Evolutionary conservation across 75 land plant genomes (phyloP).

Genomic region (Larix kaempferi): DNA sequence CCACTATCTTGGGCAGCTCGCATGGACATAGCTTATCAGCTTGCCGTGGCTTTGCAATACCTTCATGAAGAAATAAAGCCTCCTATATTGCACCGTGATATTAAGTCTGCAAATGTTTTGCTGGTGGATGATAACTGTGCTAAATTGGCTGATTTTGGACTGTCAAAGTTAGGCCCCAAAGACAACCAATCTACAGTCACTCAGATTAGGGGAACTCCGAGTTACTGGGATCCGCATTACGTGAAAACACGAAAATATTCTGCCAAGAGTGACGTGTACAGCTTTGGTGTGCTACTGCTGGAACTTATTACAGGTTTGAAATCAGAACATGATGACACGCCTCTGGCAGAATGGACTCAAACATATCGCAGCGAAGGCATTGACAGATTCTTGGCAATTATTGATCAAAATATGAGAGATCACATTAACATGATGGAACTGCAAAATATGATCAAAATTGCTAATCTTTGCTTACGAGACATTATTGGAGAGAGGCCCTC

Average conservation of each 20-base stretch:
- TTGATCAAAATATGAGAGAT: conserved; percentile 20
- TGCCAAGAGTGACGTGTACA: conserved; percentile 33
- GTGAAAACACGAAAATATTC: conserved; percentile 17
- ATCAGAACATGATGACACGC: conserved; percentile 15
- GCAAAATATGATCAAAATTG: conserved; percentile 12
- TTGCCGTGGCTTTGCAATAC: conserved; percentile 29
- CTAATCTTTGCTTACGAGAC: conserved; percentile 8
- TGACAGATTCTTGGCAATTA: conserved; percentile 2
- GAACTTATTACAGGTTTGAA: conserved; percentile 30
- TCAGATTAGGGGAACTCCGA: conserved; percentile 14
- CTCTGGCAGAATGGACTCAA: conserved; percentile 25
- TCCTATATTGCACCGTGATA: conserved; percentile 27
- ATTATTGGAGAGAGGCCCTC: conserved; percentile 14
- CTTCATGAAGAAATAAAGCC: conserved; percentile 27
- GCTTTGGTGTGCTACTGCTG: conserved; percentile 30
- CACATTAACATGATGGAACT: conserved; percentile 12
- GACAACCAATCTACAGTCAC: background rate
- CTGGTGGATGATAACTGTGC: conserved; percentile 31
- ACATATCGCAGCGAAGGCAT: conserved; percentile 10
- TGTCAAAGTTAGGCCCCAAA: conserved; percentile 33
- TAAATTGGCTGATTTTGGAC: conserved; percentile 59
- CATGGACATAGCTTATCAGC: conserved; percentile 23
- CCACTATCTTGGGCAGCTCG: conserved; percentile 23
- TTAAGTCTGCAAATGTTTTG: conserved; percentile 40
- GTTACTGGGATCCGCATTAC: conserved; percentile 21